Evolutionary conservation across 1,284 basidiomycete genomes (phyloP).

Genomic region (Ganoderma leucocontextum): DNA sequence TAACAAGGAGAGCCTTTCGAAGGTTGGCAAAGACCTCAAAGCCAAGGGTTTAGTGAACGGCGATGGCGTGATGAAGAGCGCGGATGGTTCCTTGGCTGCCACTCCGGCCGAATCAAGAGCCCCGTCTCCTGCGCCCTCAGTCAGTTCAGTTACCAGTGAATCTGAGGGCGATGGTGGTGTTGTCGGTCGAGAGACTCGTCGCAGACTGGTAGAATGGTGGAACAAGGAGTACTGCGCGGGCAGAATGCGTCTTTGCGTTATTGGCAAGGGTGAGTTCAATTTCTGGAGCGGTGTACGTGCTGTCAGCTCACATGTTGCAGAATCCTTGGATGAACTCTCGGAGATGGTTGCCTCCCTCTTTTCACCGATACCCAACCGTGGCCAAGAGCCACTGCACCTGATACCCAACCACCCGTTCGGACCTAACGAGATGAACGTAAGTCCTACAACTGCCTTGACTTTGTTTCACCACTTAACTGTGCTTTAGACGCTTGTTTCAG

Average conservation of each 20-base stretch:
- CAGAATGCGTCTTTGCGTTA: conserved; percentile 91
- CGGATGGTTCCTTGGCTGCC: conserved; percentile 45
- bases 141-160: conserved; percentile 60
- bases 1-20: conserved; percentile 85
- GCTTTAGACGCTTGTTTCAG: conserved; percentile 80
- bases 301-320: conserved; percentile 48
- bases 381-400: conserved; percentile 67
- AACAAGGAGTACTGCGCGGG: conserved; percentile 91
- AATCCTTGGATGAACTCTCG: conserved; percentile 84
- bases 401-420: conserved; percentile 85
- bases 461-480: conserved; percentile 11
- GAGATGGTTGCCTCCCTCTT: conserved; percentile 79
- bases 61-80: conserved; percentile 34
- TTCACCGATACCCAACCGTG: conserved; percentile 79
- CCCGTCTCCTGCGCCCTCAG: conserved; percentile 70
- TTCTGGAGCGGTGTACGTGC: not conserved
- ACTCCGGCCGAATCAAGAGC: conserved; percentile 63
- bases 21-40: conserved; percentile 66
- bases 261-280: conserved; percentile 77
- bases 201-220: conserved; percentile 97
- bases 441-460: conserved; percentile 42
- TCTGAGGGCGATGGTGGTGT: conserved; percentile 75
- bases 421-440: conserved; percentile 75
- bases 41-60: conserved; percentile 51
- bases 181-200: conserved; percentile 88